phyloP scores from a whole-genome alignment of 352 stramenopile species.

The Elongisporangium undulatum region DNA sequence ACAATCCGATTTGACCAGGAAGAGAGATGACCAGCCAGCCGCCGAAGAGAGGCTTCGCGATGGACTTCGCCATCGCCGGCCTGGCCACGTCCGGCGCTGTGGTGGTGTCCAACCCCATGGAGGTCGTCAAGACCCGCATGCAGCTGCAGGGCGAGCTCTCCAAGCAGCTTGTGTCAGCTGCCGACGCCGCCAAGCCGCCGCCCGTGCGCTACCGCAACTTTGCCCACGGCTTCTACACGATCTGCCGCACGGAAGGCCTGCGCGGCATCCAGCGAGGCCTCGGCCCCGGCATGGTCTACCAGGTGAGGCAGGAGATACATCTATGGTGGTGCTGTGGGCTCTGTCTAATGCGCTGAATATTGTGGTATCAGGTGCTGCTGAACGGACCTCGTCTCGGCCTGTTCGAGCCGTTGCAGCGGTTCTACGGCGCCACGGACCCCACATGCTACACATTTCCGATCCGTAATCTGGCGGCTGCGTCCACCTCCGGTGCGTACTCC shows the following conservation, averaged over 20 bases:
- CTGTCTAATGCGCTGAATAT: neutral
- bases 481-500: conserved; percentile 45
- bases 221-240: conserved; percentile 83
- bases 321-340: neutral
- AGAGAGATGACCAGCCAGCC: conserved; percentile 2
- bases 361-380: conserved; percentile 48
- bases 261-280: conserved; percentile 77
- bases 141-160: conserved; percentile 83
- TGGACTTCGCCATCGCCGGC: conserved; percentile 72
- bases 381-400: conserved; percentile 74
- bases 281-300: conserved; percentile 72
- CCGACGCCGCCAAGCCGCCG: conserved; percentile 15
- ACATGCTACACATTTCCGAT: conserved; percentile 67
- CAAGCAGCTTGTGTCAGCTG: conserved; percentile 28
- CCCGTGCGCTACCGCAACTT: conserved; percentile 82
- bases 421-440: conserved; percentile 78
- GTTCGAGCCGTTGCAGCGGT: conserved; percentile 74
- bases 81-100: conserved; percentile 60
- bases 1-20: neutral
- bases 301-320: conserved; percentile 22
- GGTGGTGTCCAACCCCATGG: conserved; percentile 86
- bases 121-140: conserved; percentile 89
- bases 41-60: conserved; percentile 41
- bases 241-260: conserved; percentile 69
- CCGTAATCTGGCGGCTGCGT: conserved; percentile 68